These are phyloP conservation scores for Prunus davidiana DNA, from an alignment of 306 rosid species.

Conservation along the genomic window DNA sequence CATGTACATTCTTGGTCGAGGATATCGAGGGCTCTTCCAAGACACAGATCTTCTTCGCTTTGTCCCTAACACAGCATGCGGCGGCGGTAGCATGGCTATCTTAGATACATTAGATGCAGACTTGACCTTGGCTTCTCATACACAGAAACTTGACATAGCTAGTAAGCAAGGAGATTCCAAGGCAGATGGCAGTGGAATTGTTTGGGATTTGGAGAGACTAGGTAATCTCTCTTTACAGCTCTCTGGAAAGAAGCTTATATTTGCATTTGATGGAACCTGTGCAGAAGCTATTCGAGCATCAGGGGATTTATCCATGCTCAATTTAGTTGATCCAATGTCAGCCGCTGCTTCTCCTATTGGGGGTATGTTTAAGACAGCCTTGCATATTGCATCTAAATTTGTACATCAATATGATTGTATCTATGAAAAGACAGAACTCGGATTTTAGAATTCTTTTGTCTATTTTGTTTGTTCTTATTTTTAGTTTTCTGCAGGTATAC, in stretches of 20 bases:
- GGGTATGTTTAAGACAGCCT: slow-evolving; percentile 61
- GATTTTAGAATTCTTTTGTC: neutral
- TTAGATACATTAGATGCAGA: slow-evolving; percentile 92
- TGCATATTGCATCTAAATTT: neutral
- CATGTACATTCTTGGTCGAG: slow-evolving; percentile 98
- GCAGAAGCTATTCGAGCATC: slow-evolving; percentile 70
- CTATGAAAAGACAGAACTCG: neutral
- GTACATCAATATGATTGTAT: neutral
- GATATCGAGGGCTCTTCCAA: slow-evolving; percentile 95
- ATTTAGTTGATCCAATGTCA: slow-evolving; percentile 96
- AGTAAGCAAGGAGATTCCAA: slow-evolving; percentile 68
- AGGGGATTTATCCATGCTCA: slow-evolving; percentile 83
- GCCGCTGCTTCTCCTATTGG: slow-evolving; percentile 99
- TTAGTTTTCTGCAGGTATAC: slow-evolving; percentile 69
- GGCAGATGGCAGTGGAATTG: slow-evolving; percentile 98
- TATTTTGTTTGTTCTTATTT: slow-evolving; percentile 18
- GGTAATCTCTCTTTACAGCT: slow-evolving; percentile 90
- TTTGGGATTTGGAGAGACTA: slow-evolving; percentile 98
- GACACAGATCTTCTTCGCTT: slow-evolving; percentile 94
- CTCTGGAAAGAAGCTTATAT: slow-evolving; percentile 90
- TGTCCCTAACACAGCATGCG: slow-evolving; percentile 98
- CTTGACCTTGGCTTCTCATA: slow-evolving; percentile 55
- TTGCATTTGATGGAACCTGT: slow-evolving; percentile 96
- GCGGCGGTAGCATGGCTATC: slow-evolving; percentile 98
- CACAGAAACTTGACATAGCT: slow-evolving; percentile 67